A percentile compares a stretch with the other conserved stretches of the same genome.
These are phyloP conservation scores for Candolleomyces eurysporus DNA, from an alignment of 768 basidiomycete genomes.

Conservation along the genomic window DNA sequence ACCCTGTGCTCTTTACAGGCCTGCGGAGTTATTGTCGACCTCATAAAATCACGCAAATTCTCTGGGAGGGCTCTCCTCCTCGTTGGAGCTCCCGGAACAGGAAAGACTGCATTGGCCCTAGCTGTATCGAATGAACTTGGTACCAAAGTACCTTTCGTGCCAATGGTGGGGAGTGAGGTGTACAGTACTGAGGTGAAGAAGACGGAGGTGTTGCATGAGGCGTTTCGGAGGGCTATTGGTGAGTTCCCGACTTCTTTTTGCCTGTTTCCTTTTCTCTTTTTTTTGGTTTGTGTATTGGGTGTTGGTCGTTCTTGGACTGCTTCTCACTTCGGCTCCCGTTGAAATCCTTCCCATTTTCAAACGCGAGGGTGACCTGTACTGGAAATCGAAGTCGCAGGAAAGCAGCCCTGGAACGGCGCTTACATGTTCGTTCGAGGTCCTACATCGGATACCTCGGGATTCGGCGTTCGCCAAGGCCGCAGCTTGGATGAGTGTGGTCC, in stretches of 20 bases:
- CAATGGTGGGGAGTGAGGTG: slow-evolving; percentile 98
- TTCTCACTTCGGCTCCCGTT: too few relatives aligned
- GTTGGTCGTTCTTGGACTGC: too few relatives aligned
- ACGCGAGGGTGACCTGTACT: too few relatives aligned
- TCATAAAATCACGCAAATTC: slow-evolving; percentile 89
- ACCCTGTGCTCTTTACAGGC: slow-evolving; percentile 50
- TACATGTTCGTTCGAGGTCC: too few relatives aligned
- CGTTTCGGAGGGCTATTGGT: slow-evolving; percentile 95
- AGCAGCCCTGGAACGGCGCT: too few relatives aligned
- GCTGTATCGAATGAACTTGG: slow-evolving; percentile 95
- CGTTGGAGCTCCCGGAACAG: slow-evolving; percentile 95
- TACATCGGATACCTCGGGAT: too few relatives aligned
- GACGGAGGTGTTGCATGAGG: slow-evolving; percentile 95
- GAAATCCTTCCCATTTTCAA: too few relatives aligned
- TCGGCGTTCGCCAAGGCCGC: too few relatives aligned
- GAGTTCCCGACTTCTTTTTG: slow-evolving; percentile 25
- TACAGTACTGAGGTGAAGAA: slow-evolving; percentile 98
- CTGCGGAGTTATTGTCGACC: slow-evolving; percentile 86
- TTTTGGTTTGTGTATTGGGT: not conserved
- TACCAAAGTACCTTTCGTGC: slow-evolving; percentile 93
- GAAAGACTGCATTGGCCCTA: slow-evolving; percentile 96
- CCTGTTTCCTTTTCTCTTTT: not conserved
- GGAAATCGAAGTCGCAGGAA: too few relatives aligned
- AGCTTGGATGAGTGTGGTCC: too few relatives aligned
- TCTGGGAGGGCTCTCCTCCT: slow-evolving; percentile 90